A percentile compares a stretch with the other conserved stretches of the same genome.
Conservation (phyloP, 2,329 filamentous ascomycete species). For the Fusarium agapanthi region DNA sequence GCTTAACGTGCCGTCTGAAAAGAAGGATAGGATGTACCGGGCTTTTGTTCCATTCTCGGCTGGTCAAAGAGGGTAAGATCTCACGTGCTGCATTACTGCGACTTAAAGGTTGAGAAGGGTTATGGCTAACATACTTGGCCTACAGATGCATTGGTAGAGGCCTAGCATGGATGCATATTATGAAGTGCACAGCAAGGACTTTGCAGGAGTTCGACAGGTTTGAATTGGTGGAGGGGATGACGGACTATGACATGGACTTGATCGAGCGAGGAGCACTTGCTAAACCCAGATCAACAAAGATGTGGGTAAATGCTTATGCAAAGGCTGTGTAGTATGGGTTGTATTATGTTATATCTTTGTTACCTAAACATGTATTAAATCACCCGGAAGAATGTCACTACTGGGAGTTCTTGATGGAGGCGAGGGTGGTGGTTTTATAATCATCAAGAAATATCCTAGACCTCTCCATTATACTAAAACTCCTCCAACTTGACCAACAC, state of each 20-base stretch:
- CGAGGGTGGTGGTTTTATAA: too few relatives aligned
- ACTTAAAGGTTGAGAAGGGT: fast-evolving
- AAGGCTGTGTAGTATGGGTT: fast-evolving
- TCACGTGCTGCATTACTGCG: neutral
- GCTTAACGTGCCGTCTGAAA: neutral
- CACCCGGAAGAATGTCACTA: fast-evolving
- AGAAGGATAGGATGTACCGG: neutral
- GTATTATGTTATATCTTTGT: fast-evolving
- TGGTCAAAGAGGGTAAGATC: neutral
- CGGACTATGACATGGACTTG: neutral
- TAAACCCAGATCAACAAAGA: neutral
- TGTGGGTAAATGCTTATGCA: neutral
- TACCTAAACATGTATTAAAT: neutral
- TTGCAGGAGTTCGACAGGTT: neutral
- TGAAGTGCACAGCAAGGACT: neutral
- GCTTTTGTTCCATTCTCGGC: neutral
- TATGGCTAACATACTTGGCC: neutral
- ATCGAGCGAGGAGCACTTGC: neutral
- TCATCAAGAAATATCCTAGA: too few relatives aligned
- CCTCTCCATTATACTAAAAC: neutral
- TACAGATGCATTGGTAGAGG: neutral
- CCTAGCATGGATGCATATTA: neutral
- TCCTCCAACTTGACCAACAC: slow-evolving; percentile 8
- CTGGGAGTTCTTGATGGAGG: too few relatives aligned
- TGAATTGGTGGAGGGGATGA: neutral